Conservation (phyloP, 495 filamentous ascomycete species). For the Cercophora newfieldiana region DNA sequence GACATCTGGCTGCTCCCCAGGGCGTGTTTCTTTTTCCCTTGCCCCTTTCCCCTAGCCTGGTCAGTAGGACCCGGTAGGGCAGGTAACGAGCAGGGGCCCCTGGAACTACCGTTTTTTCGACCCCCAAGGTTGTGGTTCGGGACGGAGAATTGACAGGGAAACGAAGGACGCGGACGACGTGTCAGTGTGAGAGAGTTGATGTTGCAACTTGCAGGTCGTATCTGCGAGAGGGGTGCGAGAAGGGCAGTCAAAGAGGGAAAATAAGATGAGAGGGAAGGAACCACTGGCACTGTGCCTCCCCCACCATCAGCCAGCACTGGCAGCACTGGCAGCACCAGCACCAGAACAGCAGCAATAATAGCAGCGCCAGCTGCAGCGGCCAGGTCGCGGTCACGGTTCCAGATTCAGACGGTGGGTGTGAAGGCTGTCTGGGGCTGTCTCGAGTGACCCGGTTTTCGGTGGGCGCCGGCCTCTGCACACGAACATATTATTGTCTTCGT, state of each 20-base stretch:
- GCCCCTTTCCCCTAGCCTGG: conserved; percentile 16
- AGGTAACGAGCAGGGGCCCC: conserved; percentile 17
- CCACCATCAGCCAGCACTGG: neutral
- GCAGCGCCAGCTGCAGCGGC: neutral
- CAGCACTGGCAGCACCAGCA: neutral
- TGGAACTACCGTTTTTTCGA: conserved; percentile 11
- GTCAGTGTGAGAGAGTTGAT: neutral
- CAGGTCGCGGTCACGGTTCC: neutral
- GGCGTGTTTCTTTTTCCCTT: conserved; percentile 17
- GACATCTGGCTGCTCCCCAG: conserved; percentile 13
- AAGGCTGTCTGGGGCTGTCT: neutral
- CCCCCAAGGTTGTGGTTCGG: neutral
- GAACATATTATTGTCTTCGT: neutral
- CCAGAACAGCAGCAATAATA: neutral
- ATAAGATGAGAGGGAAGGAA: neutral
- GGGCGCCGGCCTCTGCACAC: neutral
- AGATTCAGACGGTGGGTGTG: neutral
- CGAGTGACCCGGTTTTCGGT: neutral
- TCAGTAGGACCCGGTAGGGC: conserved; percentile 16
- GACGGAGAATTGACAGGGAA: neutral
- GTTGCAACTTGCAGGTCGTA: conserved; percentile 9
- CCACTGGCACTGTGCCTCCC: no score
- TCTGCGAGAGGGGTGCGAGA: conserved; percentile 5
- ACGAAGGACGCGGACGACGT: neutral
- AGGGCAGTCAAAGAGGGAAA: neutral